Evolutionary conservation across 768 basidiomycete species (phyloP).

Genomic region (Macrolepiota albuminosa): DNA sequence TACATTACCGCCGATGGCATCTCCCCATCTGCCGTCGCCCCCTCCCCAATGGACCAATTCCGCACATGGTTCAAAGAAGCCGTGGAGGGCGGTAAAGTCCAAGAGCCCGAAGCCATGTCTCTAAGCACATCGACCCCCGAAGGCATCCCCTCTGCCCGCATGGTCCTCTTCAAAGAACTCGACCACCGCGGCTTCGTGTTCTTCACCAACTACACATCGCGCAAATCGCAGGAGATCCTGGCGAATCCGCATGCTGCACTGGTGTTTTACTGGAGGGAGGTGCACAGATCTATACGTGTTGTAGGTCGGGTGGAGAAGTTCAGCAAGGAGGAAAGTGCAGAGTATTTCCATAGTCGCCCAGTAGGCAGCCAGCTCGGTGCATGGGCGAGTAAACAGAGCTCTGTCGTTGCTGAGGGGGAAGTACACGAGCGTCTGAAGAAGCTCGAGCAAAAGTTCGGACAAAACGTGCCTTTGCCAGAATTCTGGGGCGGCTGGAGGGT

Average conservation of each 20-base stretch:
- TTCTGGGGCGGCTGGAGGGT: slow-evolving; percentile 98
- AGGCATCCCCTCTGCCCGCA: slow-evolving; percentile 82
- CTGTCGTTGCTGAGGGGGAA: slow-evolving; percentile 68
- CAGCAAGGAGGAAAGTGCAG: slow-evolving; percentile 62
- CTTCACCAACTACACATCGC: slow-evolving; percentile 94
- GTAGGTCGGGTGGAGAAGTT: slow-evolving; percentile 84
- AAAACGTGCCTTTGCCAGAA: slow-evolving; percentile 70
- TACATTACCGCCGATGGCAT: slow-evolving; percentile 65
- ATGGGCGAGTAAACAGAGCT: slow-evolving; percentile 90
- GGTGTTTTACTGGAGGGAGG: slow-evolving; percentile 89
- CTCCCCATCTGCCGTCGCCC: slow-evolving; percentile 53
- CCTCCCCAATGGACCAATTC: slow-evolving; percentile 82
- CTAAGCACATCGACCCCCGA: slow-evolving; percentile 65
- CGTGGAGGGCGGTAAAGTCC: slow-evolving; percentile 45
- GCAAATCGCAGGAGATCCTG: slow-evolving; percentile 80
- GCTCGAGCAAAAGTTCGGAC: slow-evolving; percentile 54
- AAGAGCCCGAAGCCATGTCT: slow-evolving; percentile 89
- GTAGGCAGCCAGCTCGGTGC: slow-evolving; percentile 84
- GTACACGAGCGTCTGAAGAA: slow-evolving; percentile 57
- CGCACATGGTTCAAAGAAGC: slow-evolving; percentile 79
- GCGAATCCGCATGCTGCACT: slow-evolving; percentile 78
- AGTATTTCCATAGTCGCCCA: slow-evolving; percentile 81
- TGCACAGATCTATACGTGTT: slow-evolving; percentile 76
- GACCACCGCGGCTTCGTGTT: slow-evolving; percentile 91
- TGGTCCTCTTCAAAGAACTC: slow-evolving; percentile 89